phyloP scores from a whole-genome alignment of 1,284 basidiomycete species.

The Prillingera fragicola region DNA sequence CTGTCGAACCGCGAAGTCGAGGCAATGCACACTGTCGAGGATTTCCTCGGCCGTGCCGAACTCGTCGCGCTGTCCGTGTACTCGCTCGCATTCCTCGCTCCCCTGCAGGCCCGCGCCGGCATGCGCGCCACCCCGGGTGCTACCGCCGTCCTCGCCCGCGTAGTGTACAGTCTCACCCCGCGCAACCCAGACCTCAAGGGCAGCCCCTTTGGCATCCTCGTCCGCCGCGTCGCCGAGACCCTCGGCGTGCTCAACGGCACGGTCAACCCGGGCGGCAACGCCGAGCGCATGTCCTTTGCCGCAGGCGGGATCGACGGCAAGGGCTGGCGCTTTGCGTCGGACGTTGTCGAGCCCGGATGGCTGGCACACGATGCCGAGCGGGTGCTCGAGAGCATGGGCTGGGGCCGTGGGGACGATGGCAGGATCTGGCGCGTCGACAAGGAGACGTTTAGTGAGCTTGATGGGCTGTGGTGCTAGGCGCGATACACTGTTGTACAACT shows the following conservation, averaged over 20 bases:
- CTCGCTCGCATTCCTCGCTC: conserved; percentile 75
- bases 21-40: conserved; percentile 54
- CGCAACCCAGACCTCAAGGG: conserved; percentile 50
- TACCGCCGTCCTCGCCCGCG: conserved; percentile 45
- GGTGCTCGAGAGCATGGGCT: conserved; percentile 46
- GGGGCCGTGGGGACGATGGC: conserved; percentile 17
- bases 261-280: conserved; percentile 24
- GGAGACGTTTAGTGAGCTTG: conserved; percentile 37
- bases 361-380: conserved; percentile 65
- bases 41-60: conserved; percentile 74
- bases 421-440: conserved; percentile 27
- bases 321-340: conserved; percentile 67
- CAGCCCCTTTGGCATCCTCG: conserved; percentile 59
- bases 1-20: conserved; percentile 69
- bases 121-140: conserved; percentile 56
- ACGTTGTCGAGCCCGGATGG: conserved; percentile 66
- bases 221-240: conserved; percentile 72
- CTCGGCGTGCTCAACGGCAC: conserved; percentile 75
- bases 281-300: conserved; percentile 43
- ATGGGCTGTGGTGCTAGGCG: conserved; percentile 32
- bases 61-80: conserved; percentile 74
- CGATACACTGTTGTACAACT: not conserved
- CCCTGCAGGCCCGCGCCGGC: conserved; percentile 63
- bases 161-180: conserved; percentile 45
- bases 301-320: conserved; percentile 60